Percentiles rank a stretch among this genome's conserved stretches.
Evolutionary conservation across 2,329 filamentous ascomycete genomes (phyloP).

Genomic region (Neonectria sp.): DNA sequence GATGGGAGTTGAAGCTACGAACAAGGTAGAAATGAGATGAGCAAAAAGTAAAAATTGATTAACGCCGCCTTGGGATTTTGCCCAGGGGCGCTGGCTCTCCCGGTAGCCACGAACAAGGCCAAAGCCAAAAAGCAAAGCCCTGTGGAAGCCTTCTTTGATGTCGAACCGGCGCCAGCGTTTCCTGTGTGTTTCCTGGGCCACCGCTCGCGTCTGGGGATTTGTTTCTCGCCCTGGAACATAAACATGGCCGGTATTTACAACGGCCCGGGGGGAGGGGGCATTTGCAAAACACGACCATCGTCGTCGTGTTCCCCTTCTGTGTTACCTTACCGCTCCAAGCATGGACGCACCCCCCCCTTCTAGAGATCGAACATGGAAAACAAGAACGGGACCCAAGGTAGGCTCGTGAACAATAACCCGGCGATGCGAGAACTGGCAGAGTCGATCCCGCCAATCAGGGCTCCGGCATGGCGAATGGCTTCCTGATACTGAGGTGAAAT

Average conservation of each 20-base stretch:
- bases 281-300: constrained; percentile 3
- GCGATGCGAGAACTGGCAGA: constrained; percentile 11
- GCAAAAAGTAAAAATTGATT: not conserved
- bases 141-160: constrained; percentile 26
- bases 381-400: not conserved
- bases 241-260: constrained; percentile 3
- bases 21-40: constrained; percentile 11
- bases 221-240: constrained; percentile 37
- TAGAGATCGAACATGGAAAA: constrained; percentile 6
- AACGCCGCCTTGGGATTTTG: not conserved
- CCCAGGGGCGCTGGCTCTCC: constrained; percentile 12
- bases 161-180: constrained; percentile 36
- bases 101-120: constrained; percentile 16
- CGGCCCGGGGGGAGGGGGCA: not conserved
- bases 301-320: not conserved
- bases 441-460: constrained; percentile 29
- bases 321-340: not conserved
- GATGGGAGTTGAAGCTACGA: constrained; percentile 8
- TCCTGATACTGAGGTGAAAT: constrained; percentile 65
- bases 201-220: constrained; percentile 30
- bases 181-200: constrained; percentile 33
- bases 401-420: constrained; percentile 1
- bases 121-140: constrained; percentile 30
- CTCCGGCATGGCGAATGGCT: constrained; percentile 15
- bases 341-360: not conserved